phyloP scores from a whole-genome alignment of 768 basidiomycete species.

The Crucibulum laeve region DNA sequence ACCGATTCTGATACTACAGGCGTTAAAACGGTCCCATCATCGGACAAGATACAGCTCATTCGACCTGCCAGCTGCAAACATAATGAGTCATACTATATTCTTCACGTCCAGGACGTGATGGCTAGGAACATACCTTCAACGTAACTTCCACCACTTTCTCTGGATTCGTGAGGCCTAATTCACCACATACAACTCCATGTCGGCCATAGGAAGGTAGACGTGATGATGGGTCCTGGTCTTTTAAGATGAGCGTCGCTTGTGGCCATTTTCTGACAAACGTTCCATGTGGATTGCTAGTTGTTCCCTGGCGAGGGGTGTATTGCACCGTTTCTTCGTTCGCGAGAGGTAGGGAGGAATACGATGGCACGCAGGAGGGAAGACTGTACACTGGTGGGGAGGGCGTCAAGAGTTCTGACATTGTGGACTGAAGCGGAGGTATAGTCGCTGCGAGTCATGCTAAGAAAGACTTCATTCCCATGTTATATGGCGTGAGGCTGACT shows the following conservation, averaged over 20 bases:
- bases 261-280: slow-evolving; percentile 27
- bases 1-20: slow-evolving; percentile 23
- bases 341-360: slow-evolving; percentile 28
- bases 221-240: slow-evolving; percentile 27
- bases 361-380: slow-evolving; percentile 16
- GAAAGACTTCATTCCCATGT: too few relatives aligned
- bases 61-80: slow-evolving; percentile 28
- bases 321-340: slow-evolving; percentile 31
- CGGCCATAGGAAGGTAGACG: slow-evolving; percentile 31
- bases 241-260: slow-evolving; percentile 29
- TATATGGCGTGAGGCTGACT: too few relatives aligned
- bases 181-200: slow-evolving; percentile 26
- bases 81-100: background rate
- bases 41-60: slow-evolving; percentile 28
- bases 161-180: slow-evolving; percentile 25
- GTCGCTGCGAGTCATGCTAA: slow-evolving; percentile 9
- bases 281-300: slow-evolving; percentile 12
- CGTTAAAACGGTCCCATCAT: slow-evolving; percentile 23
- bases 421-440: too few relatives aligned
- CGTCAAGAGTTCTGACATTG: background rate
- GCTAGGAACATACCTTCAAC: slow-evolving; percentile 27
- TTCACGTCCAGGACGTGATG: background rate
- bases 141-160: slow-evolving; percentile 26
- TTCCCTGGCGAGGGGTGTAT: slow-evolving; percentile 28
- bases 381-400: slow-evolving; percentile 10